phyloP scores from a whole-genome alignment of 202 grass and related monocot genomes.

The Eragrostis tef region DNA sequence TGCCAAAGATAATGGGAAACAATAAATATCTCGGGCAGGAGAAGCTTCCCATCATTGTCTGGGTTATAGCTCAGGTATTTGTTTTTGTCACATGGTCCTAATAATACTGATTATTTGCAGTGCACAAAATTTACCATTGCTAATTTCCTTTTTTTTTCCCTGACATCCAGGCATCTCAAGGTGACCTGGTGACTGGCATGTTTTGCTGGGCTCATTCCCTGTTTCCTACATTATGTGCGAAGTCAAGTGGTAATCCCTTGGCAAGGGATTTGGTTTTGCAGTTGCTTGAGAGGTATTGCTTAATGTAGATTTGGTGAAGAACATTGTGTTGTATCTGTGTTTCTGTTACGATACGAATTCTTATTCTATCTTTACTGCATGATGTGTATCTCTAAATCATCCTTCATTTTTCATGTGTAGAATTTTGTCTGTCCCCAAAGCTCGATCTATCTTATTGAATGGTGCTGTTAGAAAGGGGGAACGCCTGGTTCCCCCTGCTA shows the following conservation, averaged over 20 bases:
- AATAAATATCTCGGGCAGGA: slow-evolving; percentile 86
- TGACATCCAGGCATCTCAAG: slow-evolving; percentile 76
- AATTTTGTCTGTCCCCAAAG: slow-evolving; percentile 73
- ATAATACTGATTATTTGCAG: background rate
- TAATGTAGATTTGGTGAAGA: slow-evolving; percentile 21
- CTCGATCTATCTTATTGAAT: slow-evolving; percentile 78
- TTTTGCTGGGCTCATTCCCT: slow-evolving; percentile 86
- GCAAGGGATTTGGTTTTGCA: slow-evolving; percentile 93
- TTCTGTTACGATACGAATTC: slow-evolving; percentile 4
- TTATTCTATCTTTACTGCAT: background rate
- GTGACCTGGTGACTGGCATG: slow-evolving; percentile 78
- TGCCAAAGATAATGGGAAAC: slow-evolving; percentile 79
- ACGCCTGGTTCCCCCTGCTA: slow-evolving; percentile 75
- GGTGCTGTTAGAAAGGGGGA: slow-evolving; percentile 94
- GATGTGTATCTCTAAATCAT: slow-evolving; percentile 5
- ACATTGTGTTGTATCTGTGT: background rate
- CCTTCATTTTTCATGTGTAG: slow-evolving; percentile 51
- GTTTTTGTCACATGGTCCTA: background rate
- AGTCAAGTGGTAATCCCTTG: slow-evolving; percentile 73
- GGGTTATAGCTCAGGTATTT: slow-evolving; percentile 90
- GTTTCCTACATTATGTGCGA: slow-evolving; percentile 86
- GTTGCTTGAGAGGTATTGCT: slow-evolving; percentile 81
- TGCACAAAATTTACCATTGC: background rate
- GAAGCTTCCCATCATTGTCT: slow-evolving; percentile 82
- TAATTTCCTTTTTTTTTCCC: slow-evolving; percentile 26